Conservation (phyloP, 805 yeast genomes). For the Brettanomyces nanus region DNA sequence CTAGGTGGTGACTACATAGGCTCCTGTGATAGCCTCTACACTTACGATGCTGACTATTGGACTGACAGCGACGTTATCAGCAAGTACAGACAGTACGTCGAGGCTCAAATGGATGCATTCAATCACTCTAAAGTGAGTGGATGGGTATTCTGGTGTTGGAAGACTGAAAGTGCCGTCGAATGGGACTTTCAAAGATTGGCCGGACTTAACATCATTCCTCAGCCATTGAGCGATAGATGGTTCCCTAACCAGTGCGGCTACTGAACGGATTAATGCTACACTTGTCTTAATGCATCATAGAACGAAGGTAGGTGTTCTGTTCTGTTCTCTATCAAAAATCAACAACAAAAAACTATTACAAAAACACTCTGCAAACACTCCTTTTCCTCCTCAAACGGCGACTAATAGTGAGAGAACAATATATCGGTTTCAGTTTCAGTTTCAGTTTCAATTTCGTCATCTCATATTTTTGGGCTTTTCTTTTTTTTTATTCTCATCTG, state of each 20-base stretch:
- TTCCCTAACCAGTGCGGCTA: conserved; percentile 26
- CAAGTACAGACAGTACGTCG: conserved; percentile 62
- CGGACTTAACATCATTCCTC: conserved; percentile 62
- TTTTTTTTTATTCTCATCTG: no score
- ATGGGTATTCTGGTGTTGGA: conserved; percentile 94
- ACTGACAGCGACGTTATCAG: conserved; percentile 40
- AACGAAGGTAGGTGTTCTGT: no score
- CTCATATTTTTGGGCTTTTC: no score
- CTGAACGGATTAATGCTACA: no score
- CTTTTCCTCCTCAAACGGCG: no score
- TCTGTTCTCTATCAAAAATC: no score
- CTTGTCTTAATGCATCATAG: no score
- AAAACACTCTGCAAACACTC: no score
- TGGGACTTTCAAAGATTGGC: conserved; percentile 74
- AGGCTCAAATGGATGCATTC: conserved; percentile 86
- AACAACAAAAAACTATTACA: no score
- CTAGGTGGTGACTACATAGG: conserved; percentile 38
- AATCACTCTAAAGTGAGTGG: conserved; percentile 48
- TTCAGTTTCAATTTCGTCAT: no score
- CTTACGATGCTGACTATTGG: conserved; percentile 40
- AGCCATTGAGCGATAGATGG: conserved; percentile 44
- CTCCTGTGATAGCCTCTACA: conserved; percentile 51
- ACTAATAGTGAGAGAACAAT: no score
- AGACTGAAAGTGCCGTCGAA: conserved; percentile 73
- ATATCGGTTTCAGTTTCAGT: no score